Percentiles rank a stretch among this genome's conserved stretches.
These are phyloP conservation scores for Typha latifolia DNA, from an alignment of 176 grass and related monocot genomes.

Conservation along the genomic window DNA sequence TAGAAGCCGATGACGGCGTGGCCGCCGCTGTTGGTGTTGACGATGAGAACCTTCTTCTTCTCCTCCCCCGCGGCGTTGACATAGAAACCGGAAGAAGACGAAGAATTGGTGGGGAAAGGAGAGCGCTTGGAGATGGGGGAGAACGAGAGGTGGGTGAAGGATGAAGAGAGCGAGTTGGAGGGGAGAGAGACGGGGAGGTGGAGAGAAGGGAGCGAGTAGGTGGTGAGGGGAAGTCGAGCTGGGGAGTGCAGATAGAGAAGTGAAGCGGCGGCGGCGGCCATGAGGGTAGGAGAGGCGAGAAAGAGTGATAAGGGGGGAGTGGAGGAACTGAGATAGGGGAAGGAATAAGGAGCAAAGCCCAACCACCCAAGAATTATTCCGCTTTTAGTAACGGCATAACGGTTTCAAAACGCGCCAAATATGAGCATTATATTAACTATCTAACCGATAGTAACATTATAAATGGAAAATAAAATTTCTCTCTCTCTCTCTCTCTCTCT, in stretches of 20 bases:
- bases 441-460: too few relatives aligned
- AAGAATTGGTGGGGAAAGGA: background rate
- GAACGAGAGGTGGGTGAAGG: slow-evolving; percentile 2
- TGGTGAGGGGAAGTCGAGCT: background rate
- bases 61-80: slow-evolving; percentile 16
- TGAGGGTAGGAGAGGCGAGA: slow-evolving; percentile 10
- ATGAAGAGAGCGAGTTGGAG: slow-evolving; percentile 13
- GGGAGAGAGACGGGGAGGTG: background rate
- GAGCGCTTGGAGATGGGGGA: background rate
- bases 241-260: slow-evolving; percentile 11
- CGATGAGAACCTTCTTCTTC: slow-evolving; percentile 73
- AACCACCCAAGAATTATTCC: too few relatives aligned
- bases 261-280: slow-evolving; percentile 14
- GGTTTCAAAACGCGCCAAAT: too few relatives aligned
- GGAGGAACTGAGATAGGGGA: slow-evolving; percentile 17
- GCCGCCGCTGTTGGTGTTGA: slow-evolving; percentile 70
- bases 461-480: too few relatives aligned
- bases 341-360: too few relatives aligned
- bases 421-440: too few relatives aligned
- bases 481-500: too few relatives aligned
- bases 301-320: background rate
- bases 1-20: slow-evolving; percentile 93
- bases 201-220: background rate
- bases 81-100: background rate
- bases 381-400: too few relatives aligned